Percentiles rank a stretch among this genome's conserved stretches.
Evolutionary conservation across 2,329 filamentous ascomycete species (phyloP).

Genomic region (Diaporthe amygdali): DNA sequence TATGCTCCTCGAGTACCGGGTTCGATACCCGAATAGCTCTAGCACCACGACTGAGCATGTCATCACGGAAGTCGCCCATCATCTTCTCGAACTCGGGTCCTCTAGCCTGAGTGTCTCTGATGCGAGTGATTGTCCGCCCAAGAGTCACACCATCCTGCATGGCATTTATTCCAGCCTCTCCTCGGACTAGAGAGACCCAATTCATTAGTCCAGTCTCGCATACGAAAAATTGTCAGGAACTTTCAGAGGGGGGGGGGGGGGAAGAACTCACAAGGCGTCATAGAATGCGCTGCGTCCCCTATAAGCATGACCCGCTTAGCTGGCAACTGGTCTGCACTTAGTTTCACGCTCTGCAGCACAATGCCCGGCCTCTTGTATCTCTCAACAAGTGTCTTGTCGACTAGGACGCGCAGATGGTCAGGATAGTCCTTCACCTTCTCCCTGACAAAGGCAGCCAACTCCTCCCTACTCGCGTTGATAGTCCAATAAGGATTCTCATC

Average conservation of each 20-base stretch:
- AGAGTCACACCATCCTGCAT: slow-evolving; percentile 43
- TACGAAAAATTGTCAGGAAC: neutral
- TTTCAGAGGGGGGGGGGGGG: too few relatives aligned
- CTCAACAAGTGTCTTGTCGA: slow-evolving; percentile 1
- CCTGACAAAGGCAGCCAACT: slow-evolving; percentile 8
- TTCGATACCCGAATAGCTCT: slow-evolving; percentile 5
- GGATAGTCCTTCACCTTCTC: neutral
- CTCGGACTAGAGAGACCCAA: slow-evolving; percentile 39
- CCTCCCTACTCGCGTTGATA: slow-evolving; percentile 10
- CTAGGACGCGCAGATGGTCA: slow-evolving; percentile 4
- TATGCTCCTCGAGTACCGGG: slow-evolving; percentile 1
- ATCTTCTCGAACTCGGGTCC: neutral
- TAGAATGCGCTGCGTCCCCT: neutral
- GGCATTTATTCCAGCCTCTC: slow-evolving; percentile 53
- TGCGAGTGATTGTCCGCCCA: neutral
- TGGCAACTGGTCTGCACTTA: slow-evolving; percentile 42
- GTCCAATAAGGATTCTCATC: slow-evolving; percentile 20
- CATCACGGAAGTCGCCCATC: slow-evolving; percentile 1
- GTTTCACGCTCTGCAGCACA: slow-evolving; percentile 37
- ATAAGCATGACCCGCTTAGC: slow-evolving; percentile 32
- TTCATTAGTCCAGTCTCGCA: neutral
- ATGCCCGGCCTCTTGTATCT: slow-evolving; percentile 23
- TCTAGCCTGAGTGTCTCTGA: neutral
- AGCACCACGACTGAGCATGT: slow-evolving; percentile 12
- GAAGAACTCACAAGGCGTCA: slow-evolving; percentile 35